A percentile compares a stretch with the other conserved stretches of the same genome.
Evolutionary conservation across 148 eudicot genomes (phyloP).

Genomic region (Gaultheria prostrata): DNA sequence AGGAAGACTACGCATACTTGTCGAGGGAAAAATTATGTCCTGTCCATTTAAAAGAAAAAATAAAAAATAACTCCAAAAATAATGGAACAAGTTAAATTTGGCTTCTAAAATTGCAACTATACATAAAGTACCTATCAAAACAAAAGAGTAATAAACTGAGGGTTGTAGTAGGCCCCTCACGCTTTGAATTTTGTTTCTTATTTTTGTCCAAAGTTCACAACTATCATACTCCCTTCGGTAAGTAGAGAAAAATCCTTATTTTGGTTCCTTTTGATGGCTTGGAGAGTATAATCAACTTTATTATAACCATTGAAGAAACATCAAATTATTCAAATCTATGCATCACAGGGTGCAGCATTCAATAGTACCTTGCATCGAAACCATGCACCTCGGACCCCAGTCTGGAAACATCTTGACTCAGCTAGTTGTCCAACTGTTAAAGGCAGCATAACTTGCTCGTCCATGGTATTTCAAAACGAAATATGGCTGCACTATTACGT

Average conservation of each 20-base stretch:
- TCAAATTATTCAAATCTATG: background rate
- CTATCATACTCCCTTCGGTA: no score
- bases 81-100: background rate
- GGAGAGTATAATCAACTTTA: no score
- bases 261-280: no score
- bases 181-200: background rate
- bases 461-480: conserved; percentile 10
- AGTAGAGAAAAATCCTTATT: no score
- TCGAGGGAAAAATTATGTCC: background rate
- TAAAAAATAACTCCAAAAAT: background rate
- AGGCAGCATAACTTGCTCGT: conserved; percentile 12
- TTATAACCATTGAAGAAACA: no score
- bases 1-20: background rate
- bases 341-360: background rate
- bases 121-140: background rate
- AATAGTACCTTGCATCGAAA: conserved; percentile 31
- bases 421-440: conserved; percentile 30
- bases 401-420: conserved; percentile 31
- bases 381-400: conserved; percentile 38
- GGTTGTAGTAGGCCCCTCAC: background rate
- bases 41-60: background rate
- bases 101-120: background rate
- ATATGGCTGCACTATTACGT: background rate
- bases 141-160: background rate
- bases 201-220: background rate